Evolutionary conservation across 805 yeast genomes (phyloP).

Genomic region (Starmera amethionina): DNA sequence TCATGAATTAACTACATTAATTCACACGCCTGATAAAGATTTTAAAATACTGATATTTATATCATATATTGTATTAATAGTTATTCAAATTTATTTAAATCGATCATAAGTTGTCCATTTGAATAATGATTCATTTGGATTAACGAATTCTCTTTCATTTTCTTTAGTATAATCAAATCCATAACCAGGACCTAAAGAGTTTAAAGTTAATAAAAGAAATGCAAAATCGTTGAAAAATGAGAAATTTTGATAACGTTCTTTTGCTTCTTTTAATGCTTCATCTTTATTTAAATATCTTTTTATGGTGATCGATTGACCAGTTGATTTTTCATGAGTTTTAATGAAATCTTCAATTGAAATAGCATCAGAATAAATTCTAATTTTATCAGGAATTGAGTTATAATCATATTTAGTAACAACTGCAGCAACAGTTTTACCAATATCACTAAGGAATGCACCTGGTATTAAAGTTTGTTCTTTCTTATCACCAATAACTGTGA

Average conservation of each 20-base stretch:
- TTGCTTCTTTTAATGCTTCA: conserved; percentile 21
- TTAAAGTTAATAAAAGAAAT: conserved; percentile 25
- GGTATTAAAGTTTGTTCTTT: conserved; percentile 24
- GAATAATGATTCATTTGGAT: conserved; percentile 34
- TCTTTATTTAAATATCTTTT: conserved; percentile 8
- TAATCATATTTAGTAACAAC: conserved; percentile 18
- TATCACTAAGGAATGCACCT: conserved; percentile 24
- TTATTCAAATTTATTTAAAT: too few relatives aligned
- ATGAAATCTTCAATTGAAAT: conserved; percentile 25
- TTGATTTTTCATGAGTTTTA: conserved; percentile 25
- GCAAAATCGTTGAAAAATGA: conserved; percentile 22
- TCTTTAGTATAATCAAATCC: conserved; percentile 28
- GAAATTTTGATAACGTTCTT: conserved; percentile 21
- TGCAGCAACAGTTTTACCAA: conserved; percentile 30
- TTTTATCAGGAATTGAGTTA: conserved; percentile 26
- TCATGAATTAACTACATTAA: too few relatives aligned
- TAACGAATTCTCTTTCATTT: conserved; percentile 32
- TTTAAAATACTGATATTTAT: too few relatives aligned
- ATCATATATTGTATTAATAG: too few relatives aligned
- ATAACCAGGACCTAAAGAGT: conserved; percentile 25
- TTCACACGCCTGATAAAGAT: too few relatives aligned
- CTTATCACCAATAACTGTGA: conserved; percentile 23
- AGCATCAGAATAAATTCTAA: conserved; percentile 29
- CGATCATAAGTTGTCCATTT: conserved; percentile 28
- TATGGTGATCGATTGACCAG: conserved; percentile 23